Conservation (phyloP, 2,329 filamentous ascomycete genomes). For the Elsinoe necatrix region DNA sequence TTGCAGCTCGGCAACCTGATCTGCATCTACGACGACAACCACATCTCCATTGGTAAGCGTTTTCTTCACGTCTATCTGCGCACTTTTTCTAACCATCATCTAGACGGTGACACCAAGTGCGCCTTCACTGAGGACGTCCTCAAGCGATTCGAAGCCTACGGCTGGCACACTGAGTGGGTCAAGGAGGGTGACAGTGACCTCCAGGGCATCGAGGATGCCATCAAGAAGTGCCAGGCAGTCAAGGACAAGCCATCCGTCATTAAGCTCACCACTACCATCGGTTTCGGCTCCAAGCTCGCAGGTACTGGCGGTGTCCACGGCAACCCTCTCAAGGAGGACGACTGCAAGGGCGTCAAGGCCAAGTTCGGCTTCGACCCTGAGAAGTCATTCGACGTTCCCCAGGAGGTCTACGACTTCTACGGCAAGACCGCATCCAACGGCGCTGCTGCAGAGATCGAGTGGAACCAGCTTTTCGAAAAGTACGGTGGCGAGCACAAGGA, state of each 20-base stretch:
- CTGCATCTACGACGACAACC: slow-evolving; percentile 96
- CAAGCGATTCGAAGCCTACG: slow-evolving; percentile 93
- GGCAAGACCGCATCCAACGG: slow-evolving; percentile 76
- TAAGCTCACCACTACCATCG: slow-evolving; percentile 95
- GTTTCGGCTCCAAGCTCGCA: slow-evolving; percentile 86
- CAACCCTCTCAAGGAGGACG: slow-evolving; percentile 87
- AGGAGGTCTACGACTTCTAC: slow-evolving; percentile 90
- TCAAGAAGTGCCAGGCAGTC: slow-evolving; percentile 74
- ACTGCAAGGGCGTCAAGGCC: slow-evolving; percentile 85
- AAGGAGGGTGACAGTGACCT: slow-evolving; percentile 84
- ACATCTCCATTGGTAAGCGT: slow-evolving; percentile 72
- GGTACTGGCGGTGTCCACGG: slow-evolving; percentile 95
- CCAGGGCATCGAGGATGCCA: slow-evolving; percentile 76
- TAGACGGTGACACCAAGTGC: slow-evolving; percentile 88
- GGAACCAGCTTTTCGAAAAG: slow-evolving; percentile 86
- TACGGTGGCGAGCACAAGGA: slow-evolving; percentile 70
- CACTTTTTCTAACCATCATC: neutral
- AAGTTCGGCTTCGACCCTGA: slow-evolving; percentile 96
- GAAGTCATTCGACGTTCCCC: slow-evolving; percentile 84
- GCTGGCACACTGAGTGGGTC: slow-evolving; percentile 85
- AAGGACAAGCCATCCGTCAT: slow-evolving; percentile 96
- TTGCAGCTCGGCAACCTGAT: slow-evolving; percentile 97
- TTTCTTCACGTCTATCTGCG: no score
- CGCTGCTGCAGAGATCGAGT: slow-evolving; percentile 83
- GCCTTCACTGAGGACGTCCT: slow-evolving; percentile 95